Base-by-base conservation (phyloP, 2,329 filamentous ascomycete genomes). In the Chaetomiaceae sp. region DNA sequence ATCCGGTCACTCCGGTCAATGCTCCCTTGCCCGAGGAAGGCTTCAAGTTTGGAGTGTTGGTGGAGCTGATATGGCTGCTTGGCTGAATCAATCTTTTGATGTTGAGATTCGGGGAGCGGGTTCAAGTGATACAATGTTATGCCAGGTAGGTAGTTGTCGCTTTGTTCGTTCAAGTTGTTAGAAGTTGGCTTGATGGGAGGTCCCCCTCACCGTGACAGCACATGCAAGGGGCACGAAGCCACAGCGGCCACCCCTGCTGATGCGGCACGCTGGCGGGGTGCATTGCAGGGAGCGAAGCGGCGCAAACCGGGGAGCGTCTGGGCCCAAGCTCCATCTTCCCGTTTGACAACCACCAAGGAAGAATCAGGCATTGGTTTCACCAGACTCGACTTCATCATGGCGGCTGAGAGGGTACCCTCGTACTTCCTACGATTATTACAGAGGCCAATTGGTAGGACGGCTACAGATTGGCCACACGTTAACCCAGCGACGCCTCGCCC, bases 361-460 rank as follows among this genome's bases (percentile, higher is more conserved):
- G 6, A 5, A 20, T 33, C 42, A 11, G n/a, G 33, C 5, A 20
- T 33, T 17, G 12, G n/a, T 14, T 6, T 27, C 11, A 14, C 3
- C n/a, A 29, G n/a, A 17, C 19, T 22, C 17, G 6, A 37, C 34
- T 6, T 20, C 34, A 44, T 14, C 36, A 61, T 63, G 59, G 49
- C 57, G 45, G 49, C 46, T 19, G 44, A 44, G 25, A 51, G 56
- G 46, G 49, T 45, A 27, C 33, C 55, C 6, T n/a, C 47, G 38
- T 57, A 53, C 51, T 40, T 63, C 3, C 33, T 61, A 39, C 57
- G 58, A 45, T 54, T 55, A 9, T 38, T 61, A 3, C 42, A 34
- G 31, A 38, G 47, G n/a, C 27, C 60, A 51, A 56, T 59, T 45
- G 48, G 44, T 39, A 43, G 43, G 5, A 19, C 42, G 27, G 31